A percentile compares a stretch with the other conserved stretches of the same genome.
phyloP scores from a whole-genome alignment of 345 rosid genomes.

The Leavenworthia alabamica region DNA sequence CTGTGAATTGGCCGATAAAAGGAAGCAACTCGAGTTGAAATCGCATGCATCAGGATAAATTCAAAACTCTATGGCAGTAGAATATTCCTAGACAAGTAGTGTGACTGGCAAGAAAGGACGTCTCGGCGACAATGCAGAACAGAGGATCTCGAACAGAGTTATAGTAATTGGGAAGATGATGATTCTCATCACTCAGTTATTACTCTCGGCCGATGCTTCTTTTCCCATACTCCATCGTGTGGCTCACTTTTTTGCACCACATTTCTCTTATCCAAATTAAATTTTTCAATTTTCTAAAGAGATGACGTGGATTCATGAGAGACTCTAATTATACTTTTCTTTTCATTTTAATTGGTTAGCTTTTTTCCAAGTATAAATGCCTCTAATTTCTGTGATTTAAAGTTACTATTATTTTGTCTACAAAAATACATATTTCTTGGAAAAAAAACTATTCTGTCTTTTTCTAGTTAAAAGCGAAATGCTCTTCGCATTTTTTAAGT shows the following conservation, averaged over 20 bases:
- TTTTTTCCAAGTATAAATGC: neutral
- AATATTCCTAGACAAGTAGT: neutral
- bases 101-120: neutral
- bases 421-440: too few relatives aligned
- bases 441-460: too few relatives aligned
- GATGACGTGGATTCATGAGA: constrained; percentile 1
- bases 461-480: too few relatives aligned
- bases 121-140: neutral
- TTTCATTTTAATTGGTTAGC: neutral
- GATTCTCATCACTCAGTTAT: constrained; percentile 3
- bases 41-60: constrained; percentile 9
- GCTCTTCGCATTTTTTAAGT: neutral
- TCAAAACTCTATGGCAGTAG: neutral
- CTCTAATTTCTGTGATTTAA: too few relatives aligned
- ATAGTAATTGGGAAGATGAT: constrained; percentile 1
- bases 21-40: neutral
- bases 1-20: neutral
- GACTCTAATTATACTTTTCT: neutral
- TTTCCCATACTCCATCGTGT: constrained; percentile 27
- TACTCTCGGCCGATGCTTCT: constrained; percentile 15
- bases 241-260: constrained; percentile 19
- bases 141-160: neutral
- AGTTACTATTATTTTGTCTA: too few relatives aligned
- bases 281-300: neutral
- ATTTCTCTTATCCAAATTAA: constrained; percentile 22